Evolutionary conservation across 1,284 basidiomycete genomes (phyloP).

Genomic region (Athelia psychrophila): DNA sequence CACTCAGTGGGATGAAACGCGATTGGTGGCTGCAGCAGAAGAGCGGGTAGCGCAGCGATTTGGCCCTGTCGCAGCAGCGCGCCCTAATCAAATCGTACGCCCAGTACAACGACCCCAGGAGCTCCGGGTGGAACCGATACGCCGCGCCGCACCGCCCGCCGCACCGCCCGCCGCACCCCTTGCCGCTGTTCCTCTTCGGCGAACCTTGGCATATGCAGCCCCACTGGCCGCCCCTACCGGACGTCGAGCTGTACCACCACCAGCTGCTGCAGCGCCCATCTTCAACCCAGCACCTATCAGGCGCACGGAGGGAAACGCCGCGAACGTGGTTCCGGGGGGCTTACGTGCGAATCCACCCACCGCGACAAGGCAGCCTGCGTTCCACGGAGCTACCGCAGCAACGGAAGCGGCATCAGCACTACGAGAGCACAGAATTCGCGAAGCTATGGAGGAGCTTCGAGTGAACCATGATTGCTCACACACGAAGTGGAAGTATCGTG

Average conservation of each 20-base stretch:
- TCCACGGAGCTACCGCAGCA: no score
- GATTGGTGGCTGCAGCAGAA: constrained; percentile 29
- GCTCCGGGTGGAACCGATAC: background rate
- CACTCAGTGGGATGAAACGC: constrained; percentile 38
- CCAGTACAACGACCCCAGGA: background rate
- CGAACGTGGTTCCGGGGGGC: no score
- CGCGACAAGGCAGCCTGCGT: no score
- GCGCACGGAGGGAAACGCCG: no score
- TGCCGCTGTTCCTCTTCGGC: background rate
- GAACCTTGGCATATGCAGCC: background rate
- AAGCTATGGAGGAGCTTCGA: constrained; percentile 31
- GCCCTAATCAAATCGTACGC: background rate
- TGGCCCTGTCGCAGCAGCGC: background rate
- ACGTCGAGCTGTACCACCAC: no score
- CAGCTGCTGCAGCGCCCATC: no score
- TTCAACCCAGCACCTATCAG: no score
- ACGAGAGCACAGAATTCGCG: constrained; percentile 10
- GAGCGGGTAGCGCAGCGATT: constrained; percentile 24
- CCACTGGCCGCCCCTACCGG: no score
- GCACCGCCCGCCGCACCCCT: background rate
- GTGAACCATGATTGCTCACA: constrained; percentile 36
- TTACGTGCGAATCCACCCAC: no score
- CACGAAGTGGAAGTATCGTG: constrained; percentile 21
- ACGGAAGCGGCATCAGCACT: background rate
- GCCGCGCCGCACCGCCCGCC: background rate